Percentiles rank a stretch among this genome's conserved stretches.
Evolutionary conservation across 2,329 filamentous ascomycete species (phyloP).

Genomic region (Venturia oleaginea): DNA sequence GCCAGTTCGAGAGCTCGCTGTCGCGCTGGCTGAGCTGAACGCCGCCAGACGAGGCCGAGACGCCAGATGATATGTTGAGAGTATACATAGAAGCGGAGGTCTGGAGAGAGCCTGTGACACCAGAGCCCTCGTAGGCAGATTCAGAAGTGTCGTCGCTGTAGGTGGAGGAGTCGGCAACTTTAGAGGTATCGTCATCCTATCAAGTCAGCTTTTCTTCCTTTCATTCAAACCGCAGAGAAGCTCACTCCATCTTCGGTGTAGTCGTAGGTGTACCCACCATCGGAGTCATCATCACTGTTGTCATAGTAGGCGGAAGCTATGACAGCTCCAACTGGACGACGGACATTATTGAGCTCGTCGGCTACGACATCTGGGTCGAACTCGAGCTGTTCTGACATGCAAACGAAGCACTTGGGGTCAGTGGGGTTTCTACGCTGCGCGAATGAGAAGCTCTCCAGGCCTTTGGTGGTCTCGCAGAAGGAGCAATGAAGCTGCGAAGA

Average conservation of each 20-base stretch:
- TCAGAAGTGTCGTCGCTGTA: background rate
- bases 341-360: background rate
- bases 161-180: background rate
- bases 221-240: background rate
- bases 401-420: slow-evolving; percentile 27
- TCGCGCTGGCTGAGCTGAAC: background rate
- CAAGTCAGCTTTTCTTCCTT: background rate
- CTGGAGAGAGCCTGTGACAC: background rate
- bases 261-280: background rate
- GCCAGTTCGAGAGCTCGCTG: background rate
- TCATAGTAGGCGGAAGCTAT: background rate
- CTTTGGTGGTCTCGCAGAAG: slow-evolving; percentile 38
- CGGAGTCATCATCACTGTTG: background rate
- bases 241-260: background rate
- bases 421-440: slow-evolving; percentile 38
- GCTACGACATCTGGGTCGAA: slow-evolving; percentile 20
- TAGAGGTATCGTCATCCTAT: background rate
- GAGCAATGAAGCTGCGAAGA: slow-evolving; percentile 39
- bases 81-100: background rate
- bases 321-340: background rate
- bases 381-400: slow-evolving; percentile 33
- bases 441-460: slow-evolving; percentile 42
- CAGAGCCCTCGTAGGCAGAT: background rate
- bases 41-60: background rate
- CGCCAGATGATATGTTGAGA: background rate